These are phyloP conservation scores for Leishmania braziliensis DNA, from an alignment of 208 protist species.

Conservation along the genomic window DNA sequence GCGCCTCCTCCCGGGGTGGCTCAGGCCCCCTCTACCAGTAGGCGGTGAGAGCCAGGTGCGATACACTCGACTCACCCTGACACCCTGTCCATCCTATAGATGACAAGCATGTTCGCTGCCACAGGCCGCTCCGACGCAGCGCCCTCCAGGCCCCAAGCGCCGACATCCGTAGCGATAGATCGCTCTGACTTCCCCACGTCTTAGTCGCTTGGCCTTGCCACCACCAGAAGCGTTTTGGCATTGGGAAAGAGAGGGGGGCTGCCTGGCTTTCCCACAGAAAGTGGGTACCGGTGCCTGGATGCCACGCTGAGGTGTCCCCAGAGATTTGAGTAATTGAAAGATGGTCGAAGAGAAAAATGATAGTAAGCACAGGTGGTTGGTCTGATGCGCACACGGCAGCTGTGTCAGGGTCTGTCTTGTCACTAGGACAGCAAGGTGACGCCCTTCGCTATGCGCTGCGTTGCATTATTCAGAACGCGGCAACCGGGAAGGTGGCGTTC, in stretches of 20 bases:
- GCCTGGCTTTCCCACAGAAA: neutral
- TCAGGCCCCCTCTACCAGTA: neutral
- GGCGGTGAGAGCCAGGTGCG: neutral
- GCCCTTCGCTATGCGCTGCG: conserved; percentile 10
- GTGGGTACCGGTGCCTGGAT: neutral
- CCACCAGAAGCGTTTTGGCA: neutral
- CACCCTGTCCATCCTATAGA: neutral
- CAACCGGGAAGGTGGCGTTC: conserved; percentile 25
- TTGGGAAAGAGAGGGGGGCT: neutral
- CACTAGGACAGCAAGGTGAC: neutral
- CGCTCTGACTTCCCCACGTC: neutral
- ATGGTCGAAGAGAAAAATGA: neutral
- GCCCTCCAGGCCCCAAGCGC: neutral
- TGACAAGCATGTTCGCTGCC: neutral
- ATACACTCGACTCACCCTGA: neutral
- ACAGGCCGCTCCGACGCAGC: neutral
- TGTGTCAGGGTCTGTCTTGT: neutral
- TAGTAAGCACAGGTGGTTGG: neutral
- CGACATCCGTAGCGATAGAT: neutral
- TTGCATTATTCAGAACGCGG: conserved; percentile 27
- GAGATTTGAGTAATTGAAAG: neutral
- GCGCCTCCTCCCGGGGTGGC: neutral
- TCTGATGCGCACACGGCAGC: neutral
- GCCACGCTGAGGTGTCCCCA: neutral
- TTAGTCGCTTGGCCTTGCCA: neutral